Evolutionary conservation across 352 stramenopile species (phyloP).

Genomic region (Globisporangium ultimum): DNA sequence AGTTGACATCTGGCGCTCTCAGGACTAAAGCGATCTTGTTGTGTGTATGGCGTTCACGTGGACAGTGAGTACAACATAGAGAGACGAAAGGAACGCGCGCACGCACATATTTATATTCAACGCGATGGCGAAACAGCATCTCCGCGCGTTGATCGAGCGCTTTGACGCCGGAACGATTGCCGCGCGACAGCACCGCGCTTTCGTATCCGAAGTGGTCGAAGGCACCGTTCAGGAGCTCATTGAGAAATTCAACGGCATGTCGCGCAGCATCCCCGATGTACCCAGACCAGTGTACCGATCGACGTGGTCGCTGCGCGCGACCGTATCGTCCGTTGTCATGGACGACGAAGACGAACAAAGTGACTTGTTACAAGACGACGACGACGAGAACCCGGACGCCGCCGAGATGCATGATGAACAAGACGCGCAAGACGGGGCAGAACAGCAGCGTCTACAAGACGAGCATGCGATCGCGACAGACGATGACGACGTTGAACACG

Average conservation of each 20-base stretch:
- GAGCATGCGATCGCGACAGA: not conserved
- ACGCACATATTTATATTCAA: not conserved
- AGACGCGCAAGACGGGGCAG: not conserved
- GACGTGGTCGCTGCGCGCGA: not conserved
- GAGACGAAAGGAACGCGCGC: not conserved
- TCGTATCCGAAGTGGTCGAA: not conserved
- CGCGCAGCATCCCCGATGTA: slow-evolving; percentile 12
- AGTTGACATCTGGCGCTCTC: not conserved
- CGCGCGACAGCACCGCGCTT: not conserved
- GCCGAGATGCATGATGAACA: not conserved
- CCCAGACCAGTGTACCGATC: slow-evolving; percentile 6
- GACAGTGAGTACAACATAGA: too few relatives aligned
- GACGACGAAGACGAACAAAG: slow-evolving; percentile 1
- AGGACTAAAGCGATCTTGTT: not conserved
- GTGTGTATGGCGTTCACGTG: not conserved
- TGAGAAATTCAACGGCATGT: slow-evolving; percentile 10
- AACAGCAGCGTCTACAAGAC: not conserved
- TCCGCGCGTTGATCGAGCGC: slow-evolving; percentile 5
- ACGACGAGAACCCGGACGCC: not conserved
- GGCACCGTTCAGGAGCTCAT: slow-evolving; percentile 14
- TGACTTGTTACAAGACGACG: not conserved
- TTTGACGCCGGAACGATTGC: slow-evolving; percentile 4
- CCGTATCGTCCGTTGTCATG: not conserved
- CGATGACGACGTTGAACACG: not conserved
- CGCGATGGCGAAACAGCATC: not conserved